These are phyloP conservation scores for Aspergillus tubingensis DNA, from an alignment of 2,329 filamentous ascomycete species.

Conservation along the genomic window DNA sequence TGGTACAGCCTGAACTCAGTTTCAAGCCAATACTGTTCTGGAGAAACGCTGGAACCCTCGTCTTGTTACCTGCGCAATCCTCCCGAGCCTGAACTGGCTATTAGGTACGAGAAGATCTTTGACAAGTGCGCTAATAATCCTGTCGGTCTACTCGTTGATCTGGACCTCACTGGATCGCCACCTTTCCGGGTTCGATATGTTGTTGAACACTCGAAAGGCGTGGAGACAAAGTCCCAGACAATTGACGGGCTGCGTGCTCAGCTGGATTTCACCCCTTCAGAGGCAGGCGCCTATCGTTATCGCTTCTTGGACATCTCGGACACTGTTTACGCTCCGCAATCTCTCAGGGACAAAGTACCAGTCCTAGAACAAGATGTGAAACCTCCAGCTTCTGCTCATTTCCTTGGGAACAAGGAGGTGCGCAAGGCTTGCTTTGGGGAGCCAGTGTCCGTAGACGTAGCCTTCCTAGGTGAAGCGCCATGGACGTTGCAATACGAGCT, in stretches of 20 bases:
- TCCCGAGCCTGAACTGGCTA: slow-evolving; percentile 74
- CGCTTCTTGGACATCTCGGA: slow-evolving; percentile 80
- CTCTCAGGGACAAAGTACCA: slow-evolving; percentile 62
- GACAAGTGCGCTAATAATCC: slow-evolving; percentile 96
- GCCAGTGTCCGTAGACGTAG: slow-evolving; percentile 71
- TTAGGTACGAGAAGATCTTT: slow-evolving; percentile 78
- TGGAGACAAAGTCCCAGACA: slow-evolving; percentile 55
- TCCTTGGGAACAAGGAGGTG: slow-evolving; percentile 59
- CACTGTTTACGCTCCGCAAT: slow-evolving; percentile 71
- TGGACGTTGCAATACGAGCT: slow-evolving; percentile 92
- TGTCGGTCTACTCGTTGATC: slow-evolving; percentile 81
- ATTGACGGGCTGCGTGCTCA: slow-evolving; percentile 78
- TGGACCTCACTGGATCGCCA: slow-evolving; percentile 89
- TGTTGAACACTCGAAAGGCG: slow-evolving; percentile 62
- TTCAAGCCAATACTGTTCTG: slow-evolving; percentile 76
- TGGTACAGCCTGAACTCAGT: slow-evolving; percentile 84
- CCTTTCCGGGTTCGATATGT: slow-evolving; percentile 84
- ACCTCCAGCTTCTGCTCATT: slow-evolving; percentile 78
- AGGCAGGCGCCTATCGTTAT: slow-evolving; percentile 85
- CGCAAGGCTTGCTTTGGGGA: slow-evolving; percentile 80
- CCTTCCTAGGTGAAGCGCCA: slow-evolving; percentile 77
- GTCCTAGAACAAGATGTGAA: slow-evolving; percentile 86
- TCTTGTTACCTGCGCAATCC: slow-evolving; percentile 93
- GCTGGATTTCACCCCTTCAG: slow-evolving; percentile 76
- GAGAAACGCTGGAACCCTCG: slow-evolving; percentile 88